Percentiles rank a stretch among this genome's conserved stretches.
These are phyloP conservation scores for Pleomassaria siparia DNA, from an alignment of 2,329 filamentous ascomycete genomes.

Conservation along the genomic window DNA sequence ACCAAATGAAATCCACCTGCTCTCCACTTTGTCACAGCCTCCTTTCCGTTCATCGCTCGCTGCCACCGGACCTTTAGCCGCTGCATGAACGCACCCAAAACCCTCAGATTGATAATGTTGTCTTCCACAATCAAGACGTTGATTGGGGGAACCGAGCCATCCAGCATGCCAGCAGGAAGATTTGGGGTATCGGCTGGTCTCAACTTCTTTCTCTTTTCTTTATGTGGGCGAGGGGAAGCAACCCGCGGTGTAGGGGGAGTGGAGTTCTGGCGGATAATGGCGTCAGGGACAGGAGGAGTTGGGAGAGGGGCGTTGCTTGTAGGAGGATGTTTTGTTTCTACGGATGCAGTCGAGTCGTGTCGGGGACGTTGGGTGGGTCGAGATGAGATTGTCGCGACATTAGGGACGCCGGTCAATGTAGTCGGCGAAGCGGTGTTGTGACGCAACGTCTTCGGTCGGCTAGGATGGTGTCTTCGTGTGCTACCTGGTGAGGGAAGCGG, in stretches of 20 bases:
- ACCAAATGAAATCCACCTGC: slow-evolving; percentile 92
- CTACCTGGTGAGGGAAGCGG: slow-evolving; percentile 81
- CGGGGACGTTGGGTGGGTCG: slow-evolving; percentile 37
- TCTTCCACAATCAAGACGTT: slow-evolving; percentile 98
- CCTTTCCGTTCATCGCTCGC: slow-evolving; percentile 92
- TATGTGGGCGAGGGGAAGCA: slow-evolving; percentile 53
- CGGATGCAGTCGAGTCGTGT: slow-evolving; percentile 45
- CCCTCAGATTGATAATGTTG: slow-evolving; percentile 94
- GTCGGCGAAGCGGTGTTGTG: slow-evolving; percentile 84
- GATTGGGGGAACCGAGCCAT: slow-evolving; percentile 87
- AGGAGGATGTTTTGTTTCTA: slow-evolving; percentile 46
- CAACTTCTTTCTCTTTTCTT: slow-evolving; percentile 50
- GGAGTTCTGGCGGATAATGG: slow-evolving; percentile 47
- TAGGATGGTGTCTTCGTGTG: slow-evolving; percentile 58
- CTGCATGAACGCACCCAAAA: slow-evolving; percentile 95
- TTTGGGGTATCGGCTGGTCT: slow-evolving; percentile 31
- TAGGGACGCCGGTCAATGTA: slow-evolving; percentile 50
- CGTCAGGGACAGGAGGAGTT: slow-evolving; percentile 53
- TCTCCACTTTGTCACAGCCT: slow-evolving; percentile 92
- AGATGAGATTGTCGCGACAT: slow-evolving; percentile 40
- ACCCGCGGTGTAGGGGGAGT: slow-evolving; percentile 53
- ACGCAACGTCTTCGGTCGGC: slow-evolving; percentile 64
- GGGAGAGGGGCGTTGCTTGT: slow-evolving; percentile 55
- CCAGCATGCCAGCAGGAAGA: slow-evolving; percentile 64
- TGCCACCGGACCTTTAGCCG: slow-evolving; percentile 93